phyloP scores from a whole-genome alignment of 768 basidiomycete species.

The Crassisporium funariophilum region DNA sequence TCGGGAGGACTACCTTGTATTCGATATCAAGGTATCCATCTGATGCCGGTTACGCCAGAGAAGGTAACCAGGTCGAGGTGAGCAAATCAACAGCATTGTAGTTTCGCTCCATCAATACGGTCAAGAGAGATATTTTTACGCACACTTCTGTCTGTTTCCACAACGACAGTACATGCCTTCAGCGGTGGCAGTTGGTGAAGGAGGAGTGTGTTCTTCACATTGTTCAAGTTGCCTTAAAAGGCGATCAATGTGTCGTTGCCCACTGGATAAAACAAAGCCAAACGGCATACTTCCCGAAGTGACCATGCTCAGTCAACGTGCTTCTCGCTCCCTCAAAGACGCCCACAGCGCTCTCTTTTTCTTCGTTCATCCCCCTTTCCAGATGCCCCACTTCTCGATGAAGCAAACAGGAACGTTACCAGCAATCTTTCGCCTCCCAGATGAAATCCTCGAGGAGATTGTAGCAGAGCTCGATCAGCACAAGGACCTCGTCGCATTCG shows the following conservation, averaged over 20 bases:
- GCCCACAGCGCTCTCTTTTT: constrained; percentile 4
- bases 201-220: no score
- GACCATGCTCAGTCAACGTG: constrained; percentile 11
- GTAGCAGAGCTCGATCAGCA: constrained; percentile 45
- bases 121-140: no score
- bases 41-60: no score
- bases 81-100: no score
- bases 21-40: no score
- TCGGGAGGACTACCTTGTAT: no score
- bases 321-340: constrained; percentile 18
- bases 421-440: constrained; percentile 40
- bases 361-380: constrained; percentile 10
- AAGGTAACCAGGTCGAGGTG: no score
- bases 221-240: constrained; percentile 20
- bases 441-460: constrained; percentile 50
- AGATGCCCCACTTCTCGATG: constrained; percentile 22
- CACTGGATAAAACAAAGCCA: constrained; percentile 14
- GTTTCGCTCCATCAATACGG: no score
- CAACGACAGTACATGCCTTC: no score
- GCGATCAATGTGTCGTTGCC: constrained; percentile 9
- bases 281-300: constrained; percentile 19
- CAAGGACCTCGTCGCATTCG: constrained; percentile 45
- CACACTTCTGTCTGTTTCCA: no score
- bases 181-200: no score
- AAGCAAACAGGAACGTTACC: constrained; percentile 20